Base-by-base conservation (phyloP, 192 early-diverging fungal genomes). In the Dissophora ornata region DNA sequence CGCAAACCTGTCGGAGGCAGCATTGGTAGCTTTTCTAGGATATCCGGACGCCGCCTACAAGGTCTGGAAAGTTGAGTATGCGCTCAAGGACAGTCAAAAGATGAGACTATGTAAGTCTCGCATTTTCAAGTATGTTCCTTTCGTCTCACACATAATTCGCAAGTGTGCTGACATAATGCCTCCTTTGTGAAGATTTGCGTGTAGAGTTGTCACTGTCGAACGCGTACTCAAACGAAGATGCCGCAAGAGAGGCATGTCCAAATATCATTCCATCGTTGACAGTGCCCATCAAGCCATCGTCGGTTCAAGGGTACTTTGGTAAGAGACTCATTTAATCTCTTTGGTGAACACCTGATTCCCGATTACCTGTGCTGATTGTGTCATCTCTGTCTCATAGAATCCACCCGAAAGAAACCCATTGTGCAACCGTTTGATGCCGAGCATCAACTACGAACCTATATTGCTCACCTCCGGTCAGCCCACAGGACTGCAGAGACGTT, bases 21-120 rank as follows among this genome's bases (percentile, higher is more conserved):
- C 71, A 9, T 45, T 75, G n/a, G 53, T 75, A 42, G 71, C 71
- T 3, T 49, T 75, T 33, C 48, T 75, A 24, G 71, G 71, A 44
- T 75, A 66, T 32, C 62, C 71, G 15, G 71, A 75, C 33, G 71
- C 71, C 1, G 71, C 71, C 34, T 75, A 75, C 25, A 75, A 75
- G 41, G 55, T 75, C 15, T 75, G 71, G 71, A 57, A 48, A 28
- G 71, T 67, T 30, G 71, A 75, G 19, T 75, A 75, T 34, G 71
- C 63, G 5, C 63, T 75, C 25, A 75, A 66, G 36, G 71, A 56
- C 10, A 67, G 57, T 47, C 71, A 67, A 44, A 65, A 65, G 32
- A 75, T 75, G 71, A 65, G 62, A 49, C 53, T 75, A 4, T 75
- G 71, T 65, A 65, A 29, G 71, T 74, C 21, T 29, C 15, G 9